Percentiles rank a stretch among this genome's conserved stretches.
phyloP scores from a whole-genome alignment of 805 yeast genomes.

The Ogataea methylovora region DNA sequence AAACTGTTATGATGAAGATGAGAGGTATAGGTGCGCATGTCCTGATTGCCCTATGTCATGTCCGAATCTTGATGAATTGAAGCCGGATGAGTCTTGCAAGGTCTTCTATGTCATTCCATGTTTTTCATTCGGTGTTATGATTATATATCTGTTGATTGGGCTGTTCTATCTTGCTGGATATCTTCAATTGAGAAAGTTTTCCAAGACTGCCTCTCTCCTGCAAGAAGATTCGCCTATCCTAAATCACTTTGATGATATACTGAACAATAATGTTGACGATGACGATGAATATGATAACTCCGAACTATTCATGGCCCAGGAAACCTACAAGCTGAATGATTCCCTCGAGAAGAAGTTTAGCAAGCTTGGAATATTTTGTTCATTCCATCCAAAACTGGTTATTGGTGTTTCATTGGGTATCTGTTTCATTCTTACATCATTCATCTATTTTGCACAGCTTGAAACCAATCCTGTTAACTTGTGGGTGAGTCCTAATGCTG shows the following conservation, averaged over 20 bases:
- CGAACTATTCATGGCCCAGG: conserved; percentile 15
- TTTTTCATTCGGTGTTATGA: conserved; percentile 55
- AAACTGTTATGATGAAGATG: conserved; percentile 51
- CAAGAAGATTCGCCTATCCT: conserved; percentile 8
- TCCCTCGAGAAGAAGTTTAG: conserved; percentile 40
- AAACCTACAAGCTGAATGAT: conserved; percentile 42
- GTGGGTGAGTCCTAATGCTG: conserved; percentile 83
- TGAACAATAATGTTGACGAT: conserved; percentile 22
- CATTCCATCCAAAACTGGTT: conserved; percentile 49
- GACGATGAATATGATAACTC: conserved; percentile 18
- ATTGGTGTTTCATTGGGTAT: conserved; percentile 35
- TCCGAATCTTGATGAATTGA: conserved; percentile 52
- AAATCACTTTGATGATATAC: conserved; percentile 7
- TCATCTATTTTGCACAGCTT: conserved; percentile 43
- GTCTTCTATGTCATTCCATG: conserved; percentile 62
- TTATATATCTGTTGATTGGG: conserved; percentile 32
- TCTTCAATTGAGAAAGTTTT: neutral
- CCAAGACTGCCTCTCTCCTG: conserved; percentile 4
- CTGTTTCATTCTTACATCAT: conserved; percentile 41
- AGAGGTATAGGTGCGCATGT: conserved; percentile 72
- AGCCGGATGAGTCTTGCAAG: conserved; percentile 34
- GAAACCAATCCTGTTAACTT: conserved; percentile 77
- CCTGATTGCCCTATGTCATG: conserved; percentile 82
- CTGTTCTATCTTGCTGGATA: conserved; percentile 5
- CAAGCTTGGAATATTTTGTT: conserved; percentile 49